Percentiles rank a stretch among this genome's conserved stretches.
Conservation (phyloP, 2,329 filamentous ascomycete species). For the Colletotrichum orbiculare region DNA sequence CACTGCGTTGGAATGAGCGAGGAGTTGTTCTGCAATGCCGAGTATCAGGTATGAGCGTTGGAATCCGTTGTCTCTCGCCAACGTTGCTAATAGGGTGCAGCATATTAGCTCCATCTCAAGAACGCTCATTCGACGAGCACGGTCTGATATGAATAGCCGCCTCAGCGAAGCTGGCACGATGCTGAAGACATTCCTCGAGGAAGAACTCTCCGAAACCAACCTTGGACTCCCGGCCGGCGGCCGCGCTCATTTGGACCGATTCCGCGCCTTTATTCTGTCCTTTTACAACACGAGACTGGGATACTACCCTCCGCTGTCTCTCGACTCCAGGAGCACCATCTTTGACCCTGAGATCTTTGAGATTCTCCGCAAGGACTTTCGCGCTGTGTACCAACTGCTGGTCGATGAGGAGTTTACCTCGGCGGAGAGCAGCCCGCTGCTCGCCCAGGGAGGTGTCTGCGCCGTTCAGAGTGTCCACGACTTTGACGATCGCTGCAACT, state of each 20-base stretch:
- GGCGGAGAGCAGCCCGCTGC: constrained; percentile 60
- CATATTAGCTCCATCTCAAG: constrained; percentile 65
- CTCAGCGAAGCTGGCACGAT: constrained; percentile 68
- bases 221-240: constrained; percentile 72
- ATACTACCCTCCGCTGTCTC: constrained; percentile 73
- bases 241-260: constrained; percentile 76
- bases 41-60: constrained; percentile 66
- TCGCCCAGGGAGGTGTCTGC: constrained; percentile 75
- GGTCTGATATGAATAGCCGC: constrained; percentile 72
- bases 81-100: constrained; percentile 49
- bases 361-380: constrained; percentile 76
- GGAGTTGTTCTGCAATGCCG: constrained; percentile 63
- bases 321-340: constrained; percentile 51
- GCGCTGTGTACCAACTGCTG: constrained; percentile 76
- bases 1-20: constrained; percentile 85
- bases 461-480: constrained; percentile 74
- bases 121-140: constrained; percentile 72
- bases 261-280: constrained; percentile 74
- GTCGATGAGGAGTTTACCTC: constrained; percentile 69
- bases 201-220: constrained; percentile 74
- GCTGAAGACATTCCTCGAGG: constrained; percentile 75
- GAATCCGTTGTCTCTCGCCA: neutral
- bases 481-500: constrained; percentile 73
- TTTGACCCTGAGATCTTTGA: constrained; percentile 70
- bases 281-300: constrained; percentile 77